Evolutionary conservation across 768 basidiomycete genomes (phyloP), one percentile per base, ranked within the genome.

Genomic region (Tulasnella sp.): DNA sequence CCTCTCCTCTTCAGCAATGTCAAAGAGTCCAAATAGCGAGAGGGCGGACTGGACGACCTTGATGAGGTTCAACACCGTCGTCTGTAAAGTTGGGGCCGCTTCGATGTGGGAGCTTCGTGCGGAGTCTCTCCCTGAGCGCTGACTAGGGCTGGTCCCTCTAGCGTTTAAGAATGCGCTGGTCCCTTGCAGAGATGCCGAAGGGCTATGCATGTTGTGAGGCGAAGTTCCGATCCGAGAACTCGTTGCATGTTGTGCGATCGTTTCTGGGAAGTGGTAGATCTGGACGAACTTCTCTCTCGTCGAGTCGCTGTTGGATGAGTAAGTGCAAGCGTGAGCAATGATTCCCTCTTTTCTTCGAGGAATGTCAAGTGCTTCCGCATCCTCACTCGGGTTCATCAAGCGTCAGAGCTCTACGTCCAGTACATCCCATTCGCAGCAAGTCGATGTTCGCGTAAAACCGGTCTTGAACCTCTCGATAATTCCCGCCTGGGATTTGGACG

Each of bases 391-490:
- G 90, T 79, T 92, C 89, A 79, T 93, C 89, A 39, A 95, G 88
- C 19, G 91, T 91, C 70, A 95, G 85, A 0, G 91, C 93, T 79
- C 85, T 87, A 58, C 93, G 87, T n/a, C 92, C 91, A 71, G 90
- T 90, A 80, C 91, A 91, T 2, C 92, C 93, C 88, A 93, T 90
- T n/a, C 93, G 88, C 58, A 93, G 86, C 29, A 95, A 86, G 82
- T 91, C 91, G 79, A 94, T 92, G 80, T 94, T 95, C 71, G 90
- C 86, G 82, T 91, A 93, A 38, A 95, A 87, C 78, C 88, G 89
- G 76, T 91, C 88, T 77, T 87, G 87, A 39, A 86, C 85, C 49
- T 86, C 85, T 25, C 87, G 85, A 82, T 90, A 92, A 82, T 90
- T 85, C 42, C 91, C 93, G 67, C 86, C 83, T 0, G 92, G 92